These are phyloP conservation scores for Bombardia bombarda DNA, from an alignment of 495 filamentous ascomycete genomes.

Conservation along the genomic window DNA sequence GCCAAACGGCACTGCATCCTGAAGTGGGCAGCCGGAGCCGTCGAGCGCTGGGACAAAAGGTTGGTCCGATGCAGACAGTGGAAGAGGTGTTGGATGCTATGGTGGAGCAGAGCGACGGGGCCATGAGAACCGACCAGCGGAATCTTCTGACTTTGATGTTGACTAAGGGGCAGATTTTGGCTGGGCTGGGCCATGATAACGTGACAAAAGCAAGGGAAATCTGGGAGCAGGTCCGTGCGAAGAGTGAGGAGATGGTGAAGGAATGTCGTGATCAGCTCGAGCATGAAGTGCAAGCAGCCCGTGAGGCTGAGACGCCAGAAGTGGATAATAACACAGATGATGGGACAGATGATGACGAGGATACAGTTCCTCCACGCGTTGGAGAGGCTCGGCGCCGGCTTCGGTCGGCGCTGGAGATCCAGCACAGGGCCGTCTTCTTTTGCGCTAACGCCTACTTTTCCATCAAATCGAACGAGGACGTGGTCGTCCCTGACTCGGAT, in stretches of 20 bases:
- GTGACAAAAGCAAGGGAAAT: slow-evolving; percentile 59
- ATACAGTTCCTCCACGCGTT: slow-evolving; percentile 27
- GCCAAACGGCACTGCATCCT: slow-evolving; percentile 83
- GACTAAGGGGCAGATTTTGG: slow-evolving; percentile 64
- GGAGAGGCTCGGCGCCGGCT: slow-evolving; percentile 58
- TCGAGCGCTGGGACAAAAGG: slow-evolving; percentile 53
- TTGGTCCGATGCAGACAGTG: slow-evolving; percentile 67
- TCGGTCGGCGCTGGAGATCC: slow-evolving; percentile 63
- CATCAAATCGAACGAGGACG: slow-evolving; percentile 60
- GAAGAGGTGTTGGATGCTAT: slow-evolving; percentile 78
- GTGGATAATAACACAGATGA: slow-evolving; percentile 37
- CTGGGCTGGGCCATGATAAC: slow-evolving; percentile 49
- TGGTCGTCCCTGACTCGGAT: slow-evolving; percentile 54
- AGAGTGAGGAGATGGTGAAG: slow-evolving; percentile 47
- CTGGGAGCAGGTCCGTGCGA: slow-evolving; percentile 55
- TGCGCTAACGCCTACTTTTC: slow-evolving; percentile 75
- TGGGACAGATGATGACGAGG: slow-evolving; percentile 22
- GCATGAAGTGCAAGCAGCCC: slow-evolving; percentile 40
- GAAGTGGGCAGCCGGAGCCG: slow-evolving; percentile 63
- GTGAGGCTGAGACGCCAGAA: slow-evolving; percentile 13
- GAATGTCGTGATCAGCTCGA: slow-evolving; percentile 58
- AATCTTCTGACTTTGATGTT: slow-evolving; percentile 52
- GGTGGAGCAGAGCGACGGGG: slow-evolving; percentile 69
- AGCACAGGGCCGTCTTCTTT: slow-evolving; percentile 80
- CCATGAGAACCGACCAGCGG: slow-evolving; percentile 60